phyloP scores from a whole-genome alignment of 1,284 basidiomycete genomes.

The Malassezia globosa region DNA sequence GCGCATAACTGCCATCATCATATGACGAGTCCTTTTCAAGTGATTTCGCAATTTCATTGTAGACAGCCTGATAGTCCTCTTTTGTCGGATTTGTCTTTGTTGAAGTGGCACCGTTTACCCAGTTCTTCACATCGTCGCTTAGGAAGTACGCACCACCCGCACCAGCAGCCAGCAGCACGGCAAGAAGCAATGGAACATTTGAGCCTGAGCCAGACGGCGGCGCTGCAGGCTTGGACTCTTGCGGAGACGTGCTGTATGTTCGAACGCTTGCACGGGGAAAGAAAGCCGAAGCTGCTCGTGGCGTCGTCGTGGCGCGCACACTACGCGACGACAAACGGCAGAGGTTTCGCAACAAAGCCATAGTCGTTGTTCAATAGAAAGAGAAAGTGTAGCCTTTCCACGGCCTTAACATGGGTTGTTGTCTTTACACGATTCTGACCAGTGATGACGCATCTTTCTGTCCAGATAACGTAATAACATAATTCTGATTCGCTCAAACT shows the following conservation, averaged over 20 bases:
- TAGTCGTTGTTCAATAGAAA: too few species aligned
- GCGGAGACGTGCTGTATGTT: constrained; percentile 26
- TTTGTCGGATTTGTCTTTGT: constrained; percentile 10
- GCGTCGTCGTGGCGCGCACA: too few species aligned
- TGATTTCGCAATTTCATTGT: constrained; percentile 40
- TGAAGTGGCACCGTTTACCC: constrained; percentile 8
- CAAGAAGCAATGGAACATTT: background rate
- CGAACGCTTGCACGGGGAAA: constrained; percentile 10
- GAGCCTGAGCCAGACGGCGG: background rate
- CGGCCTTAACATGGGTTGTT: too few species aligned
- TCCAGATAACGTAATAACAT: too few species aligned
- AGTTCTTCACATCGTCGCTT: constrained; percentile 7
- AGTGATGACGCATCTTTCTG: too few species aligned
- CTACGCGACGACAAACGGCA: too few species aligned
- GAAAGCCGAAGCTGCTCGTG: too few species aligned
- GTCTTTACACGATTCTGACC: too few species aligned
- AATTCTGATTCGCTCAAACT: too few species aligned
- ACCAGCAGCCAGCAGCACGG: constrained; percentile 11
- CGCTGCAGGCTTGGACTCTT: too few species aligned
- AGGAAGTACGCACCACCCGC: constrained; percentile 14
- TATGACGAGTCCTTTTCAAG: constrained; percentile 39
- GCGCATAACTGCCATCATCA: constrained; percentile 43
- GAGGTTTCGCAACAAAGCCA: too few species aligned
- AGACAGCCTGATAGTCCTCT: constrained; percentile 42
- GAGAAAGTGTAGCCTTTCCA: too few species aligned